Percentiles rank a stretch among this genome's conserved stretches.
Evolutionary conservation across 2,329 filamentous ascomycete genomes (phyloP).

Genomic region (Sporothrix variecibatus): DNA sequence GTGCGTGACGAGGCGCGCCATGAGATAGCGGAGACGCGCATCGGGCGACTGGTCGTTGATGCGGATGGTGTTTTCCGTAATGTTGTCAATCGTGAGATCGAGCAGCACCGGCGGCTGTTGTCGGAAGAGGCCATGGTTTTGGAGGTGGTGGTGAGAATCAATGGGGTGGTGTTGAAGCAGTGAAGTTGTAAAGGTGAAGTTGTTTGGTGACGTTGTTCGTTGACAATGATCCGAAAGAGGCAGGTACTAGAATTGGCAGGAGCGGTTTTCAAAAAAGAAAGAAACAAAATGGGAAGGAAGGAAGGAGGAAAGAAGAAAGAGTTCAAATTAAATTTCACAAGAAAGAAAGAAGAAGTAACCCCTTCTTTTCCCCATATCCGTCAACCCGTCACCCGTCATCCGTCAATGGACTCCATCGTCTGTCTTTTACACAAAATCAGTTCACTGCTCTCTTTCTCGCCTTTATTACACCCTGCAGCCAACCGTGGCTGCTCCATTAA

Average conservation of each 20-base stretch:
- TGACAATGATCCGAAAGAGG: not conserved
- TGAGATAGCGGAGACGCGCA: constrained; percentile 67
- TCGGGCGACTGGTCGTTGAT: constrained; percentile 73
- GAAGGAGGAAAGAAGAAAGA: not conserved
- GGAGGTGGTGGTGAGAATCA: not conserved
- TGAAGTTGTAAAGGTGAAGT: not conserved
- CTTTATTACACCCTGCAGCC: not conserved
- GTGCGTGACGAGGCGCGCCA: constrained; percentile 73
- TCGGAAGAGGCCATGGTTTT: constrained; percentile 18
- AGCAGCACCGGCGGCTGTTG: constrained; percentile 34
- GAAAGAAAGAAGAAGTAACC: not conserved
- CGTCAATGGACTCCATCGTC: not conserved
- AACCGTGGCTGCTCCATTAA: constrained; percentile 17
- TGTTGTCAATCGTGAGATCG: constrained; percentile 76
- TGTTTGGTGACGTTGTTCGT: not conserved
- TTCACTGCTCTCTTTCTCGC: not conserved
- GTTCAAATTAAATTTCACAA: not conserved
- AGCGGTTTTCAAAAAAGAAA: not conserved
- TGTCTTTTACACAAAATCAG: not conserved
- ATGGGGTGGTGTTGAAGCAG: not conserved
- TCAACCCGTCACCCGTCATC: not conserved
- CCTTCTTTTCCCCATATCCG: not conserved
- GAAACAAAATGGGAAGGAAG: not conserved
- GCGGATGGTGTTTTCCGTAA: constrained; percentile 71
- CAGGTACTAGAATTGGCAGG: not conserved